Evolutionary conservation across 176 grass and related monocot species (phyloP), one percentile per base, ranked within the genome.

Genomic region (Bonia amplexicaulis): DNA sequence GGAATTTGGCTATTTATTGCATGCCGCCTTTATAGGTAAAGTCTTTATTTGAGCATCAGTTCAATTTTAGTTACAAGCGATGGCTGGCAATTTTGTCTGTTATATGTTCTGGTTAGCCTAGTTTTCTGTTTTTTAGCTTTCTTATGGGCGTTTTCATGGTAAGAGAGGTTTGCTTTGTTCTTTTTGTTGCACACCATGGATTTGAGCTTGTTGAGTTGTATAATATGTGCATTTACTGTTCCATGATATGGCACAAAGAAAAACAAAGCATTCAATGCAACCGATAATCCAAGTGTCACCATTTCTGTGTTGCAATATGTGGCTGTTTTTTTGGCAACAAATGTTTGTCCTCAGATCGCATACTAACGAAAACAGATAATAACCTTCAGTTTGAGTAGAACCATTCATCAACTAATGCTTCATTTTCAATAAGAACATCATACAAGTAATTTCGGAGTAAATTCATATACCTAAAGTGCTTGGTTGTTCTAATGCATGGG

Each of bases 1-100:
- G 33, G 19, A 35, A 49, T 81, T 71, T 69, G 51, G n/a, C 44
- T 71, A 26, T 63, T 23, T 62, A 64, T 61, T 85, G 29, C 1
- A 1, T 39, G 74, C 71, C 67, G 59, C 12, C 63, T 85, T 89
- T 76, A 17, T 69, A 76, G 40, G 23, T 70, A 9, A 80, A 76
- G 45, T 53, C 49, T 12, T 46, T 2, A 31, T 31, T 31, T 31
- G 31, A 31, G 31, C 31, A 69, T 20, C 22, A 42, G n/a, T 75
- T 12, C 25, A 8, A n/a, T 54, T 25, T 11, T 62, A 70, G 37
- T 59, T 63, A 78, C 44, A 53, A 71, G 51, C 3, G 23, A 15
- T 5, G 76, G 11, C 8, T 11, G 66, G 10, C 23, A 37, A 52
- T 19, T 44, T 46, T 82, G 80, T 40, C 52, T 40, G 19, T 71